phyloP scores from a whole-genome alignment of 228 moss, liverwort and hornwort species.

The Sphagnum magellanicum region DNA sequence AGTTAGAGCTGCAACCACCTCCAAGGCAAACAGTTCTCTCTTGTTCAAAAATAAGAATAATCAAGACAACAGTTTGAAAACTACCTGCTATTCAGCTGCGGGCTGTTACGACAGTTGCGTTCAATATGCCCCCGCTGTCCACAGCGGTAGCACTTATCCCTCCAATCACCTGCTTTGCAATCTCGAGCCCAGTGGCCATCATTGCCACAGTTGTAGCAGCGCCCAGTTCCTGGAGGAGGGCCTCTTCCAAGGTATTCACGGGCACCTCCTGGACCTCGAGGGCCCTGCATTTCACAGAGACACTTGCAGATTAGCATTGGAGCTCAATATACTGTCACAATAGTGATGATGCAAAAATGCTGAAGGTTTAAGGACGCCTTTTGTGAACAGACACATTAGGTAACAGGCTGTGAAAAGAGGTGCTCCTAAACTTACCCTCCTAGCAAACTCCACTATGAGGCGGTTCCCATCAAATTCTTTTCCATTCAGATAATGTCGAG shows the following conservation, averaged over 20 bases:
- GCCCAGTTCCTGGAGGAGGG: constrained; percentile 94
- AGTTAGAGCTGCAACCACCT: neutral
- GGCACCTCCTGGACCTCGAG: constrained; percentile 85
- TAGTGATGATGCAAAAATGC: neutral
- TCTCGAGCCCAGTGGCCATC: constrained; percentile 99
- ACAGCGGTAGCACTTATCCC: constrained; percentile 97
- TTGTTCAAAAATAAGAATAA: neutral
- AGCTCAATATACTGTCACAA: neutral
- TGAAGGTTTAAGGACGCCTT: neutral
- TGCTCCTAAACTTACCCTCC: constrained; percentile 67
- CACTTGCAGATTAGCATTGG: neutral
- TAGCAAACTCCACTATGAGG: constrained; percentile 95
- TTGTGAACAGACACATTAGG: too few relatives aligned
- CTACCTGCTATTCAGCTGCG: constrained; percentile 83
- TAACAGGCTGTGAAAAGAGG: neutral
- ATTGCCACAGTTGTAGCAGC: constrained; percentile 97
- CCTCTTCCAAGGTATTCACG: constrained; percentile 97
- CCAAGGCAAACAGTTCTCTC: too few relatives aligned
- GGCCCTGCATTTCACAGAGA: constrained; percentile 42
- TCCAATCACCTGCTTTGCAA: constrained; percentile 99
- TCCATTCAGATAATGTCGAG: constrained; percentile 91
- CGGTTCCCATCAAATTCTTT: constrained; percentile 99
- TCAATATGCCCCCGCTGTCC: constrained; percentile 98
- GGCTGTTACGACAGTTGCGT: constrained; percentile 95
- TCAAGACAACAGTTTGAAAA: neutral